Evolutionary conservation across 2,329 filamentous ascomycete species (phyloP), one percentile per base, ranked within the genome.

Genomic region (Sclerotinia glacialis): DNA sequence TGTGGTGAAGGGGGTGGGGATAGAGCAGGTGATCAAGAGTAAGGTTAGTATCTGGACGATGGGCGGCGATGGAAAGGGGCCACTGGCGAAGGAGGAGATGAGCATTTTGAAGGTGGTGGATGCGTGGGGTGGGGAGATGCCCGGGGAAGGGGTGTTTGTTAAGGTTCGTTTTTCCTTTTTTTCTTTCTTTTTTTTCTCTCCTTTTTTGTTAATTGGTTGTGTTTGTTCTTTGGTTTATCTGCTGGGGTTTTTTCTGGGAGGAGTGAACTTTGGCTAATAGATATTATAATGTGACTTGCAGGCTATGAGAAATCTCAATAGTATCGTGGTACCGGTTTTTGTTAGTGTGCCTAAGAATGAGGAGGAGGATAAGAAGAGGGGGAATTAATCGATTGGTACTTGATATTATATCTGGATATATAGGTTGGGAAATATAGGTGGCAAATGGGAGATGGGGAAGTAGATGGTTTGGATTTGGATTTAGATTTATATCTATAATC

Each of bases 71-170:
- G 78, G 76, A 0, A 67, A 68, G 5, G 61, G 66, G 5, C 37
- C 37, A 5, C 12, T 40, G 5, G 37, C 37, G 37, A 16, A 16
- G 14, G 37, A 40, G 12, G 37, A 40, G 4, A 40, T 40, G 31
- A 83, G 80, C 76, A 84, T 86, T 64, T 74, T 69, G 1, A 82
- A 81, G 74, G 80, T 86, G 5, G 80, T 85, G 74, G 83, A 86
- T 74, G 80, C 80, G 72, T 86, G 84, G 83, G 74, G 83, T 76
- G 83, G 82, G 2, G 78, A 83, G 65, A 70, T 85, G 69, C 83
- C 83, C 0, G 34, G 56, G 16, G 82, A 85, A 9, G 77, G 80
- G 0, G 69, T 75, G 1, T 80, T 86, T 72, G 76, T 77, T 34
- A 82, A 83, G 77, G 83, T 84, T 71, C 81, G 83, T 81, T 18